Evolutionary conservation across 2,329 filamentous ascomycete genomes (phyloP).

Genomic region (Macrophomina tecta): DNA sequence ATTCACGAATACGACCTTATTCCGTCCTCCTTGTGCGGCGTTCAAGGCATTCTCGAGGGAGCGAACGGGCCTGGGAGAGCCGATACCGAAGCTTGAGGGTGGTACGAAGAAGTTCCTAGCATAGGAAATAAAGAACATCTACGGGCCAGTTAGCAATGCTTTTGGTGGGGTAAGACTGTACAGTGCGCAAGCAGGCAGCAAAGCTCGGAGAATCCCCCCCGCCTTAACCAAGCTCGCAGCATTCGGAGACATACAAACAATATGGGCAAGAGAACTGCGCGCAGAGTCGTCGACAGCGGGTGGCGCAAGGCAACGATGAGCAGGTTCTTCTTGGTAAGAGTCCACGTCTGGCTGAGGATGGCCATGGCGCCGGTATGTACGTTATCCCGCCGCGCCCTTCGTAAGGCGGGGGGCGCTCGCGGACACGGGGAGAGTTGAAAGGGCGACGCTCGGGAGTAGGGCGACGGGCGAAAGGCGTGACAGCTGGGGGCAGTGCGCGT

Average conservation of each 20-base stretch:
- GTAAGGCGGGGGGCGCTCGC: background rate
- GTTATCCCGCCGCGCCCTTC: background rate
- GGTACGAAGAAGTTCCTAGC: conserved; percentile 84
- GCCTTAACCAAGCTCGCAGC: too few species aligned
- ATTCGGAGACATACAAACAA: conserved; percentile 50
- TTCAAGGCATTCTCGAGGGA: conserved; percentile 69
- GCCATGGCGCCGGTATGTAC: conserved; percentile 34
- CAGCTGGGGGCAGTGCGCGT: conserved; percentile 5
- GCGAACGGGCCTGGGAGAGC: conserved; percentile 64
- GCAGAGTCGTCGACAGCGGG: conserved; percentile 59
- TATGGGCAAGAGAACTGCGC: conserved; percentile 63
- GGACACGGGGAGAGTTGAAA: background rate
- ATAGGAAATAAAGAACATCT: conserved; percentile 63
- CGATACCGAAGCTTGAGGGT: conserved; percentile 77
- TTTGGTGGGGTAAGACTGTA: background rate
- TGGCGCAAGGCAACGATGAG: conserved; percentile 61
- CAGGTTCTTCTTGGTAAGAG: conserved; percentile 64
- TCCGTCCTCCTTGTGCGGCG: conserved; percentile 62
- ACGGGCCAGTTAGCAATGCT: background rate
- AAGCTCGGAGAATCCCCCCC: too few species aligned
- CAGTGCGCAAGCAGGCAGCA: too few species aligned
- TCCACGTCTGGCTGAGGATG: conserved; percentile 60
- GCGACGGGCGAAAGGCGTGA: background rate
- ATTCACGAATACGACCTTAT: conserved; percentile 80
- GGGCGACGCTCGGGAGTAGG: background rate